Evolutionary conservation across 371 early-diverging fungal species (phyloP).

Genomic region (Fennellomyces sp.): DNA sequence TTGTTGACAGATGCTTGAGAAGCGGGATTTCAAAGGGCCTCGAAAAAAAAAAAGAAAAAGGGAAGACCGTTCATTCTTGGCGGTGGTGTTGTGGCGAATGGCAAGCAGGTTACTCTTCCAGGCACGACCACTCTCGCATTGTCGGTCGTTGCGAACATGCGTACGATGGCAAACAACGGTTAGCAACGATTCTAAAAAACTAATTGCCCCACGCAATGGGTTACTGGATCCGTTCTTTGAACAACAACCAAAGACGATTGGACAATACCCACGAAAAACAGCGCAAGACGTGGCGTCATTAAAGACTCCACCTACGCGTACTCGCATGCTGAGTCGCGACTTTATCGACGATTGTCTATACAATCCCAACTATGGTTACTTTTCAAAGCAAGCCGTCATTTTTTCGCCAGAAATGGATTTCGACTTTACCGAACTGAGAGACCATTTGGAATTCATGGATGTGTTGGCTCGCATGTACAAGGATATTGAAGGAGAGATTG

Average conservation of each 20-base stretch:
- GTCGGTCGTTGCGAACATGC: neutral
- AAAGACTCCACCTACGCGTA: constrained; percentile 54
- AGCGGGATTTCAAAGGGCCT: too few relatives aligned
- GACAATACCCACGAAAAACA: constrained; percentile 42
- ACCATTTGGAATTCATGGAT: constrained; percentile 84
- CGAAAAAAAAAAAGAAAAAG: too few relatives aligned
- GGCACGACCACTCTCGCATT: neutral
- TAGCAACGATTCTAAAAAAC: neutral
- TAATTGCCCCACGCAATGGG: constrained; percentile 9
- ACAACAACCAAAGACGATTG: constrained; percentile 27
- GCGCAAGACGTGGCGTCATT: constrained; percentile 38
- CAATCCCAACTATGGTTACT: constrained; percentile 96
- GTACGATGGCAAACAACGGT: neutral
- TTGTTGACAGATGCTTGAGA: too few relatives aligned
- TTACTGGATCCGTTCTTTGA: constrained; percentile 38
- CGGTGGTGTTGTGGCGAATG: too few relatives aligned
- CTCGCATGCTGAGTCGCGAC: constrained; percentile 82
- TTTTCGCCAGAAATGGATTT: constrained; percentile 80
- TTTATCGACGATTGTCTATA: constrained; percentile 96
- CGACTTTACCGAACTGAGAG: constrained; percentile 67
- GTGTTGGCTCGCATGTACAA: constrained; percentile 78
- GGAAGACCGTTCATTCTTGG: too few relatives aligned
- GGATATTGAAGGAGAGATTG: constrained; percentile 73
- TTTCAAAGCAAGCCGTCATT: constrained; percentile 92
- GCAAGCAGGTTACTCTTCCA: neutral